Evolutionary conservation across 192 early-diverging fungal species (phyloP).

Genomic region (Nowakowskiella sp.): DNA sequence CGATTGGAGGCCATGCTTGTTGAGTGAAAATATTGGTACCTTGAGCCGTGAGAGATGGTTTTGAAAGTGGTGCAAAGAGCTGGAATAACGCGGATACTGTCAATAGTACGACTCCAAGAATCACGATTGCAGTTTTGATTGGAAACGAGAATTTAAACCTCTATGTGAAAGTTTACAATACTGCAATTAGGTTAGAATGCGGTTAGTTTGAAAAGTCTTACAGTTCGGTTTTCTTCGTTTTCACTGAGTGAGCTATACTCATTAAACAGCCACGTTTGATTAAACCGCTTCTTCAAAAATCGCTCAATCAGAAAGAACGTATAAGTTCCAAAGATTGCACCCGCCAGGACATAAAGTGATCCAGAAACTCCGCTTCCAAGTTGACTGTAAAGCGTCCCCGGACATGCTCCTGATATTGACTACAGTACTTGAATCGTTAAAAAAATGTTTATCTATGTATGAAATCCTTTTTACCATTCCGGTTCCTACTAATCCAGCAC

Average conservation of each 20-base stretch:
- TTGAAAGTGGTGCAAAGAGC: background rate
- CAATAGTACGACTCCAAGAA: background rate
- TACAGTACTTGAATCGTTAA: background rate
- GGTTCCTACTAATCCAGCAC: slow-evolving; percentile 15
- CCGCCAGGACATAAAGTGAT: slow-evolving; percentile 6
- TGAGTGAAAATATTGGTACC: background rate
- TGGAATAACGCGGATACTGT: background rate
- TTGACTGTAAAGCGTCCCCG: slow-evolving; percentile 25
- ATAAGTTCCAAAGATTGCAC: slow-evolving; percentile 10
- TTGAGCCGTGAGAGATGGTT: background rate
- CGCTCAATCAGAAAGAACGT: no score
- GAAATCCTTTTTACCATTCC: slow-evolving; percentile 16
- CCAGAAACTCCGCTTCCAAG: slow-evolving; percentile 15
- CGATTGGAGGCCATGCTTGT: slow-evolving; percentile 20
- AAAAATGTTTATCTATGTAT: background rate
- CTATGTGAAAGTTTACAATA: slow-evolving; percentile 2
- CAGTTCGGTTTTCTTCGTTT: background rate
- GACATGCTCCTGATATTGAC: slow-evolving; percentile 20
- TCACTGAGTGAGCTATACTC: slow-evolving; percentile 14
- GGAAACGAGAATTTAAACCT: background rate
- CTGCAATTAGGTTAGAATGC: slow-evolving; percentile 3
- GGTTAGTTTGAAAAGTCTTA: slow-evolving; percentile 2
- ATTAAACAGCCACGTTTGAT: slow-evolving; percentile 12
- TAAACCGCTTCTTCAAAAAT: no score
- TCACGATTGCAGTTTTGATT: background rate